Conservation (phyloP, 345 rosid genomes). For the Citrus mangshanensis region DNA sequence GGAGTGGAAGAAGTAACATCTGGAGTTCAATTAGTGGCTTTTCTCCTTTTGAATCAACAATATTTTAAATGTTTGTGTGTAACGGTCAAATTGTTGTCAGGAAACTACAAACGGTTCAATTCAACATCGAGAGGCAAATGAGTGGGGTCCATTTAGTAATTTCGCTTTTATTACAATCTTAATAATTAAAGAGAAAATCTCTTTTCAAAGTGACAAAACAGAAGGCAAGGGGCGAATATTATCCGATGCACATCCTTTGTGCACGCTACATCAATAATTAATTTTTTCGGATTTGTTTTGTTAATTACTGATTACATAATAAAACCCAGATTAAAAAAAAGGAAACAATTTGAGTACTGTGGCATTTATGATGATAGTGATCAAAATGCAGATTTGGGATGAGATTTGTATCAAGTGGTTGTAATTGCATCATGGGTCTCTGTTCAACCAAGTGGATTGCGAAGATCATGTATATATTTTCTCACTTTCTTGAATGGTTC, state of each 20-base stretch:
- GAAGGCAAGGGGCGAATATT: not conserved
- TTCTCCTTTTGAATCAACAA: constrained; percentile 2
- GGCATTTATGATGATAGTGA: not conserved
- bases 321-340: not conserved
- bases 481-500: not conserved
- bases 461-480: not conserved
- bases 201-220: not conserved
- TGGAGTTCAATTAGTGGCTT: constrained; percentile 13
- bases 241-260: not conserved
- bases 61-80: constrained; percentile 24
- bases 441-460: not conserved
- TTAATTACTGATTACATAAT: not conserved
- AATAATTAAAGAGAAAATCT: not conserved
- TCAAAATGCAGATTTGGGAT: not conserved
- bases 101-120: constrained; percentile 31
- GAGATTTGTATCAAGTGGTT: not conserved
- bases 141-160: constrained; percentile 21
- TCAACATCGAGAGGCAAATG: constrained; percentile 2
- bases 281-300: not conserved
- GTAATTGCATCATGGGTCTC: not conserved
- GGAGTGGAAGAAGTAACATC: constrained; percentile 26
- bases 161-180: not conserved
- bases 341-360: not conserved
- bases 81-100: constrained; percentile 61
- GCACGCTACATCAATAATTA: not conserved